Conservation (phyloP, 208 protist species). For the Crithidia fasciculata region DNA sequence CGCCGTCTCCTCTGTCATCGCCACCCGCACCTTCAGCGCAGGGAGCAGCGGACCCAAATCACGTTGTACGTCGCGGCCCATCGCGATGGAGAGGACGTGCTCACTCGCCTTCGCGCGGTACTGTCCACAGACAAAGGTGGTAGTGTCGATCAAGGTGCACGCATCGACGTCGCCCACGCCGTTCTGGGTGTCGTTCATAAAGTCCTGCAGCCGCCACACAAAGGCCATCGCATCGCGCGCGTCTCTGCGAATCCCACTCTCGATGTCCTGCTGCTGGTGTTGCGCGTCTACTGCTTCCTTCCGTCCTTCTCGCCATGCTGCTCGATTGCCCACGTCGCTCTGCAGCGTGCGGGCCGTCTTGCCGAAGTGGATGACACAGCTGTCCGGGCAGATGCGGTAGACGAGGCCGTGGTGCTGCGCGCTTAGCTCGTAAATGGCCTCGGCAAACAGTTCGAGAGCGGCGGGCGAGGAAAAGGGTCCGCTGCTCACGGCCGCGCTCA, state of each 20-base stretch:
- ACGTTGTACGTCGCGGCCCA: slow-evolving; percentile 35
- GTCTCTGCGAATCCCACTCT: neutral
- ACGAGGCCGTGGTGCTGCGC: neutral
- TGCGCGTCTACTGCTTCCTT: neutral
- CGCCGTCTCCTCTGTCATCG: slow-evolving; percentile 49
- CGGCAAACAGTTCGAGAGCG: neutral
- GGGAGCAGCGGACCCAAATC: slow-evolving; percentile 29
- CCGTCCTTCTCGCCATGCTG: neutral
- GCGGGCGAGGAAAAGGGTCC: slow-evolving; percentile 18
- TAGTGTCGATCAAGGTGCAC: slow-evolving; percentile 27
- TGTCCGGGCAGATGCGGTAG: neutral
- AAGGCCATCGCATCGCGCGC: slow-evolving; percentile 17
- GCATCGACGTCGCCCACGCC: slow-evolving; percentile 28
- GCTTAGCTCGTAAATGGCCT: neutral
- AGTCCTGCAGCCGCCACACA: slow-evolving; percentile 13
- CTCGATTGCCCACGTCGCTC: neutral
- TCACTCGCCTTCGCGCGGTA: slow-evolving; percentile 14
- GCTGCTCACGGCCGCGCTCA: slow-evolving; percentile 14
- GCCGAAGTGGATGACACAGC: neutral
- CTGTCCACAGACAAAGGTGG: slow-evolving; percentile 21
- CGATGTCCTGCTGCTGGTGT: neutral
- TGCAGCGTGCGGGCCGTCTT: slow-evolving; percentile 13
- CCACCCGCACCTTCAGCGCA: slow-evolving; percentile 27
- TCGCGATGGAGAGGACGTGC: slow-evolving; percentile 24
- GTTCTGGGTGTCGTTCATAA: neutral